Evolutionary conservation across 257 asterid species (phyloP).

Genomic region (Linderniella brevidens): DNA sequence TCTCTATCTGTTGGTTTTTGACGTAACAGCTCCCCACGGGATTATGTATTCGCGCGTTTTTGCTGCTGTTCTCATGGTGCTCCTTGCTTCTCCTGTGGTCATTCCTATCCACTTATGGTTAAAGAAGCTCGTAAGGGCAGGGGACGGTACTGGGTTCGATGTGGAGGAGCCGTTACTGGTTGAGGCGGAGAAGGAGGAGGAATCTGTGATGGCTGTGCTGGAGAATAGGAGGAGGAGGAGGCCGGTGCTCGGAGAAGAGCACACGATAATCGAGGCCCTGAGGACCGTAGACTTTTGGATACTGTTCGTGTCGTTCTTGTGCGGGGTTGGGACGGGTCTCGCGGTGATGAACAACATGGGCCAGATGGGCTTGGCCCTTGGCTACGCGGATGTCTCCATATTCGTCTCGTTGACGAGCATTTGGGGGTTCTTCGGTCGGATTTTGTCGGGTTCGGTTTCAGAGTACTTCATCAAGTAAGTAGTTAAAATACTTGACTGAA

Average conservation of each 20-base stretch:
- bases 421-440: constrained; percentile 95
- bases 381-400: constrained; percentile 74
- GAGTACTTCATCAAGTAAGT: constrained; percentile 87
- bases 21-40: constrained; percentile 48
- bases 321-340: constrained; percentile 94
- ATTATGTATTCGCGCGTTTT: constrained; percentile 35
- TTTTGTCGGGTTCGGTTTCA: constrained; percentile 66
- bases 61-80: constrained; percentile 42
- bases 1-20: constrained; percentile 50
- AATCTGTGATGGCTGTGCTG: constrained; percentile 6
- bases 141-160: constrained; percentile 17
- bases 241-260: constrained; percentile 77
- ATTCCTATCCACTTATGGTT: constrained; percentile 42
- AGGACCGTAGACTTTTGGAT: constrained; percentile 66
- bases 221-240: constrained; percentile 19
- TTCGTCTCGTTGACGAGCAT: constrained; percentile 87
- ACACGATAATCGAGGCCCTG: constrained; percentile 52
- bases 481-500: not conserved
- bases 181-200: constrained; percentile 11
- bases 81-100: constrained; percentile 51
- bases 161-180: constrained; percentile 26
- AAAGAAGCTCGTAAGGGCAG: constrained; percentile 19
- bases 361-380: constrained; percentile 88
- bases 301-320: constrained; percentile 56
- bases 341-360: constrained; percentile 91